Evolutionary conservation across 805 yeast genomes (phyloP).

Genomic region (Hanseniaspora opuntiae): DNA sequence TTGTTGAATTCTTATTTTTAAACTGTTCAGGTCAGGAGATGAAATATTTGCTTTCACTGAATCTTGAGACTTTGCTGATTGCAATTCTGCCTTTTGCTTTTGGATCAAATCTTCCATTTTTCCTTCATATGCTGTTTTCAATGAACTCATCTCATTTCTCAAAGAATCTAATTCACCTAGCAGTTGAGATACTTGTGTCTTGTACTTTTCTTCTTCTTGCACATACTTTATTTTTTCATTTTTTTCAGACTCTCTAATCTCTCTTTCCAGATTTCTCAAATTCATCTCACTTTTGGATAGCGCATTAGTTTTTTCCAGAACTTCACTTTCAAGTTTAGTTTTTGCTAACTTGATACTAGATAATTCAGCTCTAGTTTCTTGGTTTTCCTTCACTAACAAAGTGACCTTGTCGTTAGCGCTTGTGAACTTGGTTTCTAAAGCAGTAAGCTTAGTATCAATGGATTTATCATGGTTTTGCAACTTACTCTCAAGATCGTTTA

Average conservation of each 20-base stretch:
- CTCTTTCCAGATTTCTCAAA: slow-evolving; percentile 26
- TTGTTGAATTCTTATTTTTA: slow-evolving; percentile 24
- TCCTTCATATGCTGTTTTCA: slow-evolving; percentile 31
- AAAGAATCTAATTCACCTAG: slow-evolving; percentile 22
- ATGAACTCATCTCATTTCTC: slow-evolving; percentile 23
- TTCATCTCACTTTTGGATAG: slow-evolving; percentile 3
- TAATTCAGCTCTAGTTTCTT: slow-evolving; percentile 30
- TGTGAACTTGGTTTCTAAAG: slow-evolving; percentile 24
- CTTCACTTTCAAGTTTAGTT: slow-evolving; percentile 19
- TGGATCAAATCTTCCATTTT: not conserved
- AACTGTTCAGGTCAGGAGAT: slow-evolving; percentile 26
- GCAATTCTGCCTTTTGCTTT: slow-evolving; percentile 17
- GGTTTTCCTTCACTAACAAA: slow-evolving; percentile 33
- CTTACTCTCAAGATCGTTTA: slow-evolving; percentile 19
- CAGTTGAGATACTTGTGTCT: slow-evolving; percentile 19
- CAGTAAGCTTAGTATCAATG: slow-evolving; percentile 27
- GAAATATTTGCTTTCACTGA: not conserved
- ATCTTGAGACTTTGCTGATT: slow-evolving; percentile 25
- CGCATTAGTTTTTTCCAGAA: not conserved
- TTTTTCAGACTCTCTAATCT: slow-evolving; percentile 26
- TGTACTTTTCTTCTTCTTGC: slow-evolving; percentile 18
- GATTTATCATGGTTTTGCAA: slow-evolving; percentile 23
- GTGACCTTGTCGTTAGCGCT: slow-evolving; percentile 29
- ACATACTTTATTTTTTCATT: slow-evolving; percentile 17
- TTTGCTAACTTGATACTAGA: slow-evolving; percentile 27